phyloP scores from a whole-genome alignment of 2,329 filamentous ascomycete species.

The Xenoacremonium recifei region DNA sequence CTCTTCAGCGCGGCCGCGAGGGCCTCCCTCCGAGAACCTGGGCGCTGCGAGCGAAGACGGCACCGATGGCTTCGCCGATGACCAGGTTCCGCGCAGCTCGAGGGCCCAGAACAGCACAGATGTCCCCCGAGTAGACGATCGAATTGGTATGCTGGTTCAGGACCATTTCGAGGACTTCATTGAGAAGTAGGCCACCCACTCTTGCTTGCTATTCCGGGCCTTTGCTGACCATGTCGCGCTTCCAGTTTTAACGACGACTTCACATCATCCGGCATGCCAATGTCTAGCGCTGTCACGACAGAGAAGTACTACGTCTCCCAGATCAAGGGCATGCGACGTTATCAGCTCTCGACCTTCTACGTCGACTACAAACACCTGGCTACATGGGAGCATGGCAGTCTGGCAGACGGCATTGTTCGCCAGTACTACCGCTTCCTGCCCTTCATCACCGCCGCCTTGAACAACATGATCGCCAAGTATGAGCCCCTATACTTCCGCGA shows the following conservation, averaged over 20 bases:
- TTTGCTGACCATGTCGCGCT: slow-evolving; percentile 2
- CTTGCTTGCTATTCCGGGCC: neutral
- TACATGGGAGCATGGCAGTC: slow-evolving; percentile 71
- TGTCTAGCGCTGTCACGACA: slow-evolving; percentile 69
- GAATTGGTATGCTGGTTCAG: slow-evolving; percentile 71
- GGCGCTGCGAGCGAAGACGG: slow-evolving; percentile 62
- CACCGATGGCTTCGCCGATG: slow-evolving; percentile 61
- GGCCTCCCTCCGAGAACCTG: slow-evolving; percentile 61
- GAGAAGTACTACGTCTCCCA: slow-evolving; percentile 85
- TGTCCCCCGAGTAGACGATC: slow-evolving; percentile 73
- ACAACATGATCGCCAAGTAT: slow-evolving; percentile 92
- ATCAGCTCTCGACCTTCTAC: slow-evolving; percentile 80
- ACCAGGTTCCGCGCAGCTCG: slow-evolving; percentile 56
- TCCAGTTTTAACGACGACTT: slow-evolving; percentile 67
- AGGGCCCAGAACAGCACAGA: slow-evolving; percentile 46
- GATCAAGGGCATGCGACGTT: slow-evolving; percentile 73
- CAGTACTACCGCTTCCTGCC: slow-evolving; percentile 96
- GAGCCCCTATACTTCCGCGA: slow-evolving; percentile 92
- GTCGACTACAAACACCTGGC: slow-evolving; percentile 84
- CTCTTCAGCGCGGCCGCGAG: slow-evolving; percentile 52
- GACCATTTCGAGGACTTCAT: slow-evolving; percentile 78
- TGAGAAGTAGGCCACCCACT: slow-evolving; percentile 58
- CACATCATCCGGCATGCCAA: slow-evolving; percentile 58
- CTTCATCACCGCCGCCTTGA: slow-evolving; percentile 82
- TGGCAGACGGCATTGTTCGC: slow-evolving; percentile 82